Percentiles rank a stretch among this genome's conserved stretches.
phyloP scores from a whole-genome alignment of 2,329 filamentous ascomycete genomes.

The Ophiostoma montium region DNA sequence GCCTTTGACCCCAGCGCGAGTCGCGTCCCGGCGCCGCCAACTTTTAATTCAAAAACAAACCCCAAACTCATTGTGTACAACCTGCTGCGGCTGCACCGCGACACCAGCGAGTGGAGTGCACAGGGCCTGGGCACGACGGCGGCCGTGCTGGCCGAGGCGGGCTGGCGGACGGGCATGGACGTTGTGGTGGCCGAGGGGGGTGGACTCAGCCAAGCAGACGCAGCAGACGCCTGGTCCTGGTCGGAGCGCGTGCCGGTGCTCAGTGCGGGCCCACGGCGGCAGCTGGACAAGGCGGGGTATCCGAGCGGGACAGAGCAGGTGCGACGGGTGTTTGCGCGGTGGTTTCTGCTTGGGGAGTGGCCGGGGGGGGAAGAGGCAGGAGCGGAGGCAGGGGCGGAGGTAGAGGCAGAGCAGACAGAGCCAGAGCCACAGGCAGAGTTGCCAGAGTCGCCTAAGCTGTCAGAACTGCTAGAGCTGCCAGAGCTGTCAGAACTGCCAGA shows the following conservation, averaged over 20 bases:
- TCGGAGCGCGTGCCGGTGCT: constrained; percentile 24
- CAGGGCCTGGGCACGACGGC: constrained; percentile 54
- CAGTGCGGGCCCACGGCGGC: constrained; percentile 26
- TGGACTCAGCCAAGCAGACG: constrained; percentile 22
- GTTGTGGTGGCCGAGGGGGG: constrained; percentile 33
- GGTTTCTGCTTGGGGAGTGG: constrained; percentile 40
- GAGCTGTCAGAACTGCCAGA: neutral
- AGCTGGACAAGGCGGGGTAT: constrained; percentile 12
- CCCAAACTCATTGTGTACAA: constrained; percentile 45
- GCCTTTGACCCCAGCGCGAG: constrained; percentile 31
- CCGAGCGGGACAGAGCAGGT: constrained; percentile 19
- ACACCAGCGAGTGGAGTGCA: constrained; percentile 60
- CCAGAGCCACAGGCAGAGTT: neutral
- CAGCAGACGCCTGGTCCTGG: neutral
- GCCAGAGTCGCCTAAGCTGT: too few relatives aligned
- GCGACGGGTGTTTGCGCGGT: constrained; percentile 43
- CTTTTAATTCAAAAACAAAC: neutral
- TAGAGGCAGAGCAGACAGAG: constrained; percentile 21
- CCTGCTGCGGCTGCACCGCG: constrained; percentile 48
- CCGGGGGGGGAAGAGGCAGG: neutral
- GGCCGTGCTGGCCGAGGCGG: constrained; percentile 49
- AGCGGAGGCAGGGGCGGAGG: constrained; percentile 7
- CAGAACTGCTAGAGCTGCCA: neutral
- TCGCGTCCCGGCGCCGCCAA: constrained; percentile 25
- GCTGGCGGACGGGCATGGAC: constrained; percentile 28